phyloP scores from a whole-genome alignment of 768 basidiomycete genomes.

The Kwoniella dendrophila region DNA sequence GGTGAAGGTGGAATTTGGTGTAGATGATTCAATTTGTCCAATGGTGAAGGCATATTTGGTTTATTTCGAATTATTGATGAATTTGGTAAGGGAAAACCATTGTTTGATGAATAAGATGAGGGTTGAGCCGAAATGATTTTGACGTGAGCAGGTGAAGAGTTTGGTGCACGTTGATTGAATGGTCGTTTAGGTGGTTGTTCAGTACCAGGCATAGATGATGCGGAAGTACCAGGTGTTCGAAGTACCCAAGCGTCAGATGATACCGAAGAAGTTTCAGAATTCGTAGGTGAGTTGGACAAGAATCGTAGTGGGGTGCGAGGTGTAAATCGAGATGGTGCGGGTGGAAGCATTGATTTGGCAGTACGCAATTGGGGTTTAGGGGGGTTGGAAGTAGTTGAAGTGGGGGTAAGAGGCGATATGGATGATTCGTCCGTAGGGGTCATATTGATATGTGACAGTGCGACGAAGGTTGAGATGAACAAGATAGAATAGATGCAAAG shows the following conservation, averaged over 20 bases:
- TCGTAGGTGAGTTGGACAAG: slow-evolving; percentile 28
- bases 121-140: slow-evolving; percentile 26
- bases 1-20: slow-evolving; percentile 40
- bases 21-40: slow-evolving; percentile 35
- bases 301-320: slow-evolving; percentile 44
- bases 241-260: slow-evolving; percentile 17
- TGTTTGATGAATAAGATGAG: slow-evolving; percentile 1
- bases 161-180: slow-evolving; percentile 6
- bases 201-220: slow-evolving; percentile 14
- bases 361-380: neutral
- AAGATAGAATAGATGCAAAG: neutral
- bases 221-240: slow-evolving; percentile 24
- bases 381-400: too few relatives aligned
- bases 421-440: slow-evolving; percentile 1
- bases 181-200: slow-evolving; percentile 16
- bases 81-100: slow-evolving; percentile 6
- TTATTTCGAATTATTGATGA: slow-evolving; percentile 18
- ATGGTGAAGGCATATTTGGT: slow-evolving; percentile 30
- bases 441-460: slow-evolving; percentile 12
- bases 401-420: neutral
- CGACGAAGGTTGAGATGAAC: slow-evolving; percentile 9
- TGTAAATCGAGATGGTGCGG: slow-evolving; percentile 28
- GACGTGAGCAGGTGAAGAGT: slow-evolving; percentile 13
- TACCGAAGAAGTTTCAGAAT: slow-evolving; percentile 18
- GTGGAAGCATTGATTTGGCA: slow-evolving; percentile 15